These are phyloP conservation scores for Venturia aucupariae DNA, from an alignment of 2,329 filamentous ascomycete genomes.

Conservation along the genomic window DNA sequence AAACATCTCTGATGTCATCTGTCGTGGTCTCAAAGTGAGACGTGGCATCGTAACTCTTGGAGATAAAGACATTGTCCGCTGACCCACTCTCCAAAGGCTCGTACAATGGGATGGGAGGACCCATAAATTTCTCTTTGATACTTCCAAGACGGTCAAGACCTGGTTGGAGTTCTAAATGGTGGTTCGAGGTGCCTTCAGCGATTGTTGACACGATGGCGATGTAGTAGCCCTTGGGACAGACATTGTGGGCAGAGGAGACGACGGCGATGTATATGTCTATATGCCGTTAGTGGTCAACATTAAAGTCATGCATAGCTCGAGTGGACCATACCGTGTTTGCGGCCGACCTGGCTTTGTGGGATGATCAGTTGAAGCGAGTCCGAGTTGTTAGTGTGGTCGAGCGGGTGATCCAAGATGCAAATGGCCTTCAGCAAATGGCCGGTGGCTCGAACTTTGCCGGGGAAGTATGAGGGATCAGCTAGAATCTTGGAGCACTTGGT, in stretches of 20 bases:
- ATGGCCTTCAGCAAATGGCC: slow-evolving; percentile 93
- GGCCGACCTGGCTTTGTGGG: slow-evolving; percentile 91
- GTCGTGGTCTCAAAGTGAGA: slow-evolving; percentile 93
- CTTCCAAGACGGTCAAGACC: slow-evolving; percentile 85
- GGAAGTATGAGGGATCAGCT: slow-evolving; percentile 95
- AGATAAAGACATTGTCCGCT: slow-evolving; percentile 91
- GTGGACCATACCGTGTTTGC: slow-evolving; percentile 72
- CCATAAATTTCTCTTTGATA: slow-evolving; percentile 97
- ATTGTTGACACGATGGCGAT: slow-evolving; percentile 98
- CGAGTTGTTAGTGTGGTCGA: slow-evolving; percentile 62
- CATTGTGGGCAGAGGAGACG: slow-evolving; percentile 91
- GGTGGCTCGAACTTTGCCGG: slow-evolving; percentile 74
- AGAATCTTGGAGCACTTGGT: slow-evolving; percentile 96
- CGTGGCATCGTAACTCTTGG: slow-evolving; percentile 96
- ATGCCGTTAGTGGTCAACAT: background rate
- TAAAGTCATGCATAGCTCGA: slow-evolving; percentile 15
- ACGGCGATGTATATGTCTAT: slow-evolving; percentile 93
- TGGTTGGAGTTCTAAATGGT: slow-evolving; percentile 88
- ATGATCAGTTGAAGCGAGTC: slow-evolving; percentile 96
- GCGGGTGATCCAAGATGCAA: slow-evolving; percentile 91
- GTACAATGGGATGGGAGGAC: slow-evolving; percentile 84
- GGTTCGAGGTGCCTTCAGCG: slow-evolving; percentile 82
- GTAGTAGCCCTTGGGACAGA: slow-evolving; percentile 98
- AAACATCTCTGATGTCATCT: slow-evolving; percentile 93
- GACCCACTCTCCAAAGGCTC: slow-evolving; percentile 76